Evolutionary conservation across 371 early-diverging fungal genomes (phyloP).

Genomic region (Syncephalastrum contaminatum): DNA sequence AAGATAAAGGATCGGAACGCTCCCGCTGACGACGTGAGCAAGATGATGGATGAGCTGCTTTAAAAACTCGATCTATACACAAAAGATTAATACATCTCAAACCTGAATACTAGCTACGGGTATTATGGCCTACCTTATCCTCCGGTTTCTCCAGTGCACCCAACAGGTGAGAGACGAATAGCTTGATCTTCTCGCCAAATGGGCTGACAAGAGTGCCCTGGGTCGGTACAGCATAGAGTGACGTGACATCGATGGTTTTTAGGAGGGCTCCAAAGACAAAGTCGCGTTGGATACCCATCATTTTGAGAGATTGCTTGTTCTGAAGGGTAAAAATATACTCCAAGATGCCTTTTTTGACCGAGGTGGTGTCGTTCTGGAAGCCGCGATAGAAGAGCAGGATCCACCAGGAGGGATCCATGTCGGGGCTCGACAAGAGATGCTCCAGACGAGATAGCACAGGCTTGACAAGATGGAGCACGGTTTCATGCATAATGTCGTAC

Average conservation of each 20-base stretch:
- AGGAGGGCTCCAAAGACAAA: constrained; percentile 45
- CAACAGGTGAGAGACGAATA: constrained; percentile 24
- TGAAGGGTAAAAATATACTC: constrained; percentile 40
- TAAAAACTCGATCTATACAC: constrained; percentile 22
- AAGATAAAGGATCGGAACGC: constrained; percentile 37
- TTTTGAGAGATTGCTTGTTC: constrained; percentile 20
- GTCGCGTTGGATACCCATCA: constrained; percentile 27
- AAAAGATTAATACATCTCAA: not conserved
- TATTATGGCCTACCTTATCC: constrained; percentile 21
- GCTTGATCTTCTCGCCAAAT: constrained; percentile 39
- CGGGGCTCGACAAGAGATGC: constrained; percentile 18
- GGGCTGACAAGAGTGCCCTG: constrained; percentile 47
- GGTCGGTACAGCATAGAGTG: constrained; percentile 36
- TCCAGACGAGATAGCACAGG: constrained; percentile 47
- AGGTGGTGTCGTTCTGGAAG: constrained; percentile 39
- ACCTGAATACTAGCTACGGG: too few species aligned
- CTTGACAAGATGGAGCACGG: constrained; percentile 52
- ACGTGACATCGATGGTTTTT: constrained; percentile 31
- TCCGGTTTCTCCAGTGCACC: constrained; percentile 16
- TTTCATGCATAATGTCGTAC: constrained; percentile 60
- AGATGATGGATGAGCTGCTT: constrained; percentile 41
- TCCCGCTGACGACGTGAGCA: constrained; percentile 36
- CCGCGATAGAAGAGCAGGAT: constrained; percentile 40
- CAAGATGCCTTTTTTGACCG: constrained; percentile 37
- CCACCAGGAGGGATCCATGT: constrained; percentile 48